These are phyloP conservation scores for Trichoderma breve DNA, from an alignment of 2,329 filamentous ascomycete species.

Conservation along the genomic window DNA sequence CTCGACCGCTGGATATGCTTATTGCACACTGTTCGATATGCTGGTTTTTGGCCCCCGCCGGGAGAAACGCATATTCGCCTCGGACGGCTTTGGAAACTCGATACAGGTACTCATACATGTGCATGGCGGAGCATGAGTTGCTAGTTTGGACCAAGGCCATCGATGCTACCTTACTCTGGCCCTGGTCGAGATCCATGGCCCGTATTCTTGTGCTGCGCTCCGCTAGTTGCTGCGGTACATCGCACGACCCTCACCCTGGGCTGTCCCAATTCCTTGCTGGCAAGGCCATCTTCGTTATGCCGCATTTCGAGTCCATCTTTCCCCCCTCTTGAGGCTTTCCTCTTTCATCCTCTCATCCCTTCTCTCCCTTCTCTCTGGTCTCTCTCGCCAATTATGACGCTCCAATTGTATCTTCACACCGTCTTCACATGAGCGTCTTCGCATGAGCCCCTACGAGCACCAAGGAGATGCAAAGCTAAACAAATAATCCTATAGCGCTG, in stretches of 20 bases:
- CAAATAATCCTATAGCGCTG: neutral
- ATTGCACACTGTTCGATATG: neutral
- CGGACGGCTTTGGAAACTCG: neutral
- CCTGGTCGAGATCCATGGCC: neutral
- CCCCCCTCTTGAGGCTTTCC: neutral
- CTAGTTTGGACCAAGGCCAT: neutral
- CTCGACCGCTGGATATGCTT: neutral
- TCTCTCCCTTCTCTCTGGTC: neutral
- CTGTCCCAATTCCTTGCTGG: neutral
- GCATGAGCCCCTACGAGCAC: neutral
- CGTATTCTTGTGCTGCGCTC: neutral
- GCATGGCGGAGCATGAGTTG: neutral
- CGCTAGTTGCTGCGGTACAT: neutral
- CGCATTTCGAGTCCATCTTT: neutral
- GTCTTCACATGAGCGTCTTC: neutral
- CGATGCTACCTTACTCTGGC: neutral
- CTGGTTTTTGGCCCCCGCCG: neutral
- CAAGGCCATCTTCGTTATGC: neutral
- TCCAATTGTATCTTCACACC: neutral
- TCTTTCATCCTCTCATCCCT: neutral
- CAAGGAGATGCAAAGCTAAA: neutral
- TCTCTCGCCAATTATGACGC: neutral
- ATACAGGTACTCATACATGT: neutral
- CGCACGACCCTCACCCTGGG: neutral
- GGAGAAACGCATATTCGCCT: neutral